phyloP scores from a whole-genome alignment of 352 stramenopile genomes.

The Phytophthora nicotianae region DNA sequence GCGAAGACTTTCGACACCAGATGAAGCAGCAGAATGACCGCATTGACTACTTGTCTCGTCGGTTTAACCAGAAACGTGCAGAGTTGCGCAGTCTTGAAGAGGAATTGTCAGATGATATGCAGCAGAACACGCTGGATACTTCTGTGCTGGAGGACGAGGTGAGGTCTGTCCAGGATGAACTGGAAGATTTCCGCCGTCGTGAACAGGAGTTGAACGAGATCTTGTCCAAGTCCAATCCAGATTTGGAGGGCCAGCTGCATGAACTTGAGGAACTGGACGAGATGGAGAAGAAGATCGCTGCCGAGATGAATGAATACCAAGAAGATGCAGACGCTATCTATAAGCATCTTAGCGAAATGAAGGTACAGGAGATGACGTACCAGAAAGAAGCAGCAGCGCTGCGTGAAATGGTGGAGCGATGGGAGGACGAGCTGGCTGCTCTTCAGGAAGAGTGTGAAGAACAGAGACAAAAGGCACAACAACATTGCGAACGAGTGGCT shows the following conservation, averaged over 20 bases:
- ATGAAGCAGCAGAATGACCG: constrained; percentile 41
- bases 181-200: constrained; percentile 35
- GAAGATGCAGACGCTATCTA: constrained; percentile 69
- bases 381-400: constrained; percentile 52
- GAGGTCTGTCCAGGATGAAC: constrained; percentile 42
- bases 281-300: constrained; percentile 10
- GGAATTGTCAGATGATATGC: constrained; percentile 53
- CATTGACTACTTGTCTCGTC: constrained; percentile 50
- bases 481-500: constrained; percentile 68
- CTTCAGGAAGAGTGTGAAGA: constrained; percentile 68
- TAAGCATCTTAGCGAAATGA: constrained; percentile 77
- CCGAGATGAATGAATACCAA: constrained; percentile 60
- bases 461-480: constrained; percentile 59
- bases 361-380: constrained; percentile 69
- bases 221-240: constrained; percentile 53
- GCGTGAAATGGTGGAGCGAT: constrained; percentile 56
- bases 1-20: constrained; percentile 36
- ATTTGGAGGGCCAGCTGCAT: constrained; percentile 50
- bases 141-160: constrained; percentile 71
- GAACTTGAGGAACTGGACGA: constrained; percentile 53
- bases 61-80: constrained; percentile 46
- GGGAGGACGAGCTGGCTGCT: constrained; percentile 52
- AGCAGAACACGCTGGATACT: constrained; percentile 67
- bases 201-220: constrained; percentile 51
- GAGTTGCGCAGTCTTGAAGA: constrained; percentile 64